These are phyloP conservation scores for Polyporus tsugae DNA, from an alignment of 1,284 basidiomycete species.

Conservation along the genomic window DNA sequence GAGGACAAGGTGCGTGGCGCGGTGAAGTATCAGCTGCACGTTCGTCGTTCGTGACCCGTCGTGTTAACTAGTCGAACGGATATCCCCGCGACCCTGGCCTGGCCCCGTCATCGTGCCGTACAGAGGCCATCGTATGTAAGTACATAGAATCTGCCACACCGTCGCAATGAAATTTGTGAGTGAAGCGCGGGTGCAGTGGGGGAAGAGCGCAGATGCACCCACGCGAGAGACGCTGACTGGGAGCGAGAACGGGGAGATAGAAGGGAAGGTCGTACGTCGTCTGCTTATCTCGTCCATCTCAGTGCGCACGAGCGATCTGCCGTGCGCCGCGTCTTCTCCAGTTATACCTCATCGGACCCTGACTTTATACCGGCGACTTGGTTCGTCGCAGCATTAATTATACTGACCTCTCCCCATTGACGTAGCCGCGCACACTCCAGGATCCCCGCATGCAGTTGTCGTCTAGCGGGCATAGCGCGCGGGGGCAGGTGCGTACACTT, in stretches of 20 bases:
- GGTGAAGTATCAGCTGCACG: background rate
- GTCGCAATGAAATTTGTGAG: background rate
- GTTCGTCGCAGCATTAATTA: background rate
- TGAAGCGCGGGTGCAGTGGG: background rate
- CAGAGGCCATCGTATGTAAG: background rate
- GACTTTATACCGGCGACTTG: background rate
- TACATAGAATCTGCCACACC: background rate
- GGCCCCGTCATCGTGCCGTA: background rate
- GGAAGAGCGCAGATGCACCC: background rate
- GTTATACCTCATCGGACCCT: background rate
- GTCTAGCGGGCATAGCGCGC: background rate
- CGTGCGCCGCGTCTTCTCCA: background rate
- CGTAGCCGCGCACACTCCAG: background rate
- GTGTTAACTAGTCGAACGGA: background rate
- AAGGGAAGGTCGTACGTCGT: background rate
- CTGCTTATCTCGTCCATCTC: conserved; percentile 7
- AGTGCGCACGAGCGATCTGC: background rate
- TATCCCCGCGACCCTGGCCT: background rate
- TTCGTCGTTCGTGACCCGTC: background rate
- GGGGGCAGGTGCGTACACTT: background rate
- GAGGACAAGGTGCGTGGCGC: background rate
- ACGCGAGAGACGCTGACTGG: background rate
- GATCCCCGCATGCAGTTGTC: background rate
- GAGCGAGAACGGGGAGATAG: background rate
- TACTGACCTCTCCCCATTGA: background rate